phyloP scores from a whole-genome alignment of 805 yeast genomes.

The Kuraishia floccosa region DNA sequence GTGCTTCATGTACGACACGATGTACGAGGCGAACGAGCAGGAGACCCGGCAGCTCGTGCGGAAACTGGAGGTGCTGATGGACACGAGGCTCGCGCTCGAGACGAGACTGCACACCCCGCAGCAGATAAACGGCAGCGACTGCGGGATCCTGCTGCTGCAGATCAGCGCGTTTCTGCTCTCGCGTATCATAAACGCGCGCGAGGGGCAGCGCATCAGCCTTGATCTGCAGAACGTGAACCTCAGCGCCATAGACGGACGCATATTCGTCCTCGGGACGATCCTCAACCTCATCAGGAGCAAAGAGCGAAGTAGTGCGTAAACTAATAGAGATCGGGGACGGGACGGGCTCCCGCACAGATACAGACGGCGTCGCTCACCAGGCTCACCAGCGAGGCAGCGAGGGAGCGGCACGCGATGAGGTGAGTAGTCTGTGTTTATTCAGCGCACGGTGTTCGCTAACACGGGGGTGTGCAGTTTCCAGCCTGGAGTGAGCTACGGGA shows the following conservation, averaged over 20 bases:
- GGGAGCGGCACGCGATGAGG: too few relatives aligned
- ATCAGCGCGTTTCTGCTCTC: constrained; percentile 22
- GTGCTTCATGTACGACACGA: constrained; percentile 50
- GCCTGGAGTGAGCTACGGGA: not conserved
- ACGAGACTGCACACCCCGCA: constrained; percentile 32
- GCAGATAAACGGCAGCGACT: constrained; percentile 55
- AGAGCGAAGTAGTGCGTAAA: too few relatives aligned
- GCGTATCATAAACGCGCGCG: constrained; percentile 17
- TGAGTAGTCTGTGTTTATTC: too few relatives aligned
- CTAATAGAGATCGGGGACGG: too few relatives aligned
- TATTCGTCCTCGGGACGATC: constrained; percentile 26
- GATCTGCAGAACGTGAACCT: constrained; percentile 27
- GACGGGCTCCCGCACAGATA: too few relatives aligned
- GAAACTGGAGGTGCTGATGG: constrained; percentile 18
- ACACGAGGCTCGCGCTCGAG: constrained; percentile 8
- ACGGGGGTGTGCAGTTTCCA: not conserved
- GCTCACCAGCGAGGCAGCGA: too few relatives aligned
- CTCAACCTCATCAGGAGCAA: constrained; percentile 13
- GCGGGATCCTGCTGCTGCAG: constrained; percentile 39
- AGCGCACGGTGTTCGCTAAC: too few relatives aligned
- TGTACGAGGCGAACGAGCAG: constrained; percentile 29
- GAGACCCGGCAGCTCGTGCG: constrained; percentile 20
- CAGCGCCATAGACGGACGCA: constrained; percentile 36
- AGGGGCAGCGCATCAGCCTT: constrained; percentile 22
- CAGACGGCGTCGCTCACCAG: too few relatives aligned